These are phyloP conservation scores for Postia placenta DNA, from an alignment of 768 basidiomycete genomes.

Conservation along the genomic window DNA sequence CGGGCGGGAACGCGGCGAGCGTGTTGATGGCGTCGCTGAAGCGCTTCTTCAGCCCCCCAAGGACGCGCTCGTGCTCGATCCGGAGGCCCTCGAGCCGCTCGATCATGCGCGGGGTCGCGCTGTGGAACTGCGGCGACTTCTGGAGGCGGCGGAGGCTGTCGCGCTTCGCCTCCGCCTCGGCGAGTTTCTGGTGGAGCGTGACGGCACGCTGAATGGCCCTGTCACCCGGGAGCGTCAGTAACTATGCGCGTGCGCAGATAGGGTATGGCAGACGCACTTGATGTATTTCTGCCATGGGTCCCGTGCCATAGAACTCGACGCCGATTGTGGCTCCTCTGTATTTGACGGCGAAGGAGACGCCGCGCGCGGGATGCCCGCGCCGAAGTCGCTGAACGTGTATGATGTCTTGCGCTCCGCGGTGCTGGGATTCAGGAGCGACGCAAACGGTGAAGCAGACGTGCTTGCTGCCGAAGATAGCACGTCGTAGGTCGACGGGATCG, in stretches of 20 bases:
- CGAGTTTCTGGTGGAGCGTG: constrained; percentile 1
- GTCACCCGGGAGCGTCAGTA: neutral
- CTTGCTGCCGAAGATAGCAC: neutral
- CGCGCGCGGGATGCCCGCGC: neutral
- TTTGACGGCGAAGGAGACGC: neutral
- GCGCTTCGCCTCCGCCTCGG: neutral
- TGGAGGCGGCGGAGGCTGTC: constrained; percentile 1
- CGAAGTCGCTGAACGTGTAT: neutral
- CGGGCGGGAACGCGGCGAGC: neutral
- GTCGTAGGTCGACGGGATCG: neutral
- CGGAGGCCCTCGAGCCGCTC: neutral
- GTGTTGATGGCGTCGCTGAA: constrained; percentile 7
- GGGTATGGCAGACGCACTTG: neutral
- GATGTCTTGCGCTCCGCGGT: neutral
- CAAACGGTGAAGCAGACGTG: neutral
- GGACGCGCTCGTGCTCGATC: neutral
- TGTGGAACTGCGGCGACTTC: neutral
- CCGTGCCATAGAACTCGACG: neutral
- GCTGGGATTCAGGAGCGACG: neutral
- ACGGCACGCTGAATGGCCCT: constrained; percentile 1
- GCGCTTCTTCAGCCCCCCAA: constrained; percentile 2
- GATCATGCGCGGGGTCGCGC: neutral
- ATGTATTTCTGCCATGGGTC: neutral
- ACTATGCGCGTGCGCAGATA: neutral
- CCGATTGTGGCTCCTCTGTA: neutral